Evolutionary conservation across 139 green algal genomes (phyloP), one percentile per base, ranked within the genome.

Genomic region (Chlamydomonas asymmetrica): DNA sequence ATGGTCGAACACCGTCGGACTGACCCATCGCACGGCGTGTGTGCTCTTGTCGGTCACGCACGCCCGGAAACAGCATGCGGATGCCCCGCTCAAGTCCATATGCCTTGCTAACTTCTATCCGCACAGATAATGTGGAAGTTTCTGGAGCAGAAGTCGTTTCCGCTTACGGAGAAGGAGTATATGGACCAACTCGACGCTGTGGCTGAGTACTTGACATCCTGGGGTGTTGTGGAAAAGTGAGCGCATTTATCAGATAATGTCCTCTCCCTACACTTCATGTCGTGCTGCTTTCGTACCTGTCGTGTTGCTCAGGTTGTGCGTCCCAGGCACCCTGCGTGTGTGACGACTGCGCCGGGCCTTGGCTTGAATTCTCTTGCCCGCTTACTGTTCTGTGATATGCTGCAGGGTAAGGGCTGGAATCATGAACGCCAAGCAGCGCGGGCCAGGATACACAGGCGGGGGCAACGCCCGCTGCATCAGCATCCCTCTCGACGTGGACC

Each of bases 101-200:
- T 52, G 45, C 13, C 13, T 52, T 10, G 45, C 45, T 52, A 52
- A 52, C 13, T 52, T 52, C 13, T 16, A 52, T 25, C 13, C 13
- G 45, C 45, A 52, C 13, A 16, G 45, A 52, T 73, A 2, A 77
- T 72, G 74, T 80, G 79, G 79, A 78, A 79, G 45, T 81, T 75
- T 49, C 67, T 85, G 29, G 79, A 85, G 74, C 73, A 81, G 67
- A 22, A 61, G 22, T 74, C 52, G 27, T 85, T 85, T 54, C 73
- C 61, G 2, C 35, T 85, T 8, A 79, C 50, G 0, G 73, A 81
- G 66, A 34, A 59, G 2, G 67, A 85, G 68, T 85, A 81, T 67
- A 85, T 85, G 79, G 34, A 78, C 62, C 79, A 85, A 62, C 74
- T 85, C 18, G 73, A 85, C 43, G 79, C 79, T 2, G 79, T 85